Evolutionary conservation across 164 flowering plant genomes (phyloP).

Genomic region (Pachysandra terminalis): DNA sequence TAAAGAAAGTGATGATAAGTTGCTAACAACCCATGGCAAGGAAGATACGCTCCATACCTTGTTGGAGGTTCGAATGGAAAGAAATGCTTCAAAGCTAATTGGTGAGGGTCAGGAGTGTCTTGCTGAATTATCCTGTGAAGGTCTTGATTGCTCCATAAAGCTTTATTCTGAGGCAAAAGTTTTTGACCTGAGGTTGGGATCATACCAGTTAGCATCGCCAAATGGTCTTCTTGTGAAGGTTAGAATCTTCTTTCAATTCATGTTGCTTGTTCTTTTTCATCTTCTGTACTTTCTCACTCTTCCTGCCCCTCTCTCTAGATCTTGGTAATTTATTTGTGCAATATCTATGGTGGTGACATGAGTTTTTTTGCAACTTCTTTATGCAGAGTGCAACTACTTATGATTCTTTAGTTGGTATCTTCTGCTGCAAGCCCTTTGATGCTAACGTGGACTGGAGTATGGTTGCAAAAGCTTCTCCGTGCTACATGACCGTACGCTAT

Average conservation of each 20-base stretch:
- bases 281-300: background rate
- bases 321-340: background rate
- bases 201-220: slow-evolving; percentile 83
- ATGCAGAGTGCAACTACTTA: slow-evolving; percentile 76
- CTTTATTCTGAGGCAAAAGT: slow-evolving; percentile 82
- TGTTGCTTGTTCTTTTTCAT: too few relatives aligned
- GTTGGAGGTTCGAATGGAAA: slow-evolving; percentile 85
- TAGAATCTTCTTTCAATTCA: slow-evolving; percentile 5
- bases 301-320: too few relatives aligned
- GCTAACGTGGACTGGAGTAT: slow-evolving; percentile 91
- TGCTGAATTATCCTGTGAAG: slow-evolving; percentile 92
- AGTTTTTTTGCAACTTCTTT: slow-evolving; percentile 10
- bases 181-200: slow-evolving; percentile 78
- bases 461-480: slow-evolving; percentile 93
- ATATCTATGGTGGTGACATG: background rate
- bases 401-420: slow-evolving; percentile 80
- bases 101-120: slow-evolving; percentile 46
- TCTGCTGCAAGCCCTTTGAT: slow-evolving; percentile 86
- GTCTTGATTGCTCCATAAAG: slow-evolving; percentile 61
- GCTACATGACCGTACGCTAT: slow-evolving; percentile 83
- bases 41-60: slow-evolving; percentile 54
- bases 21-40: slow-evolving; percentile 34
- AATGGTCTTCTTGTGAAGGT: slow-evolving; percentile 94
- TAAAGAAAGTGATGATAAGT: slow-evolving; percentile 60
- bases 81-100: slow-evolving; percentile 86